A percentile compares a stretch with the other conserved stretches of the same genome.
Conservation (phyloP, 257 asterid genomes). For the Primulina eburnea region DNA sequence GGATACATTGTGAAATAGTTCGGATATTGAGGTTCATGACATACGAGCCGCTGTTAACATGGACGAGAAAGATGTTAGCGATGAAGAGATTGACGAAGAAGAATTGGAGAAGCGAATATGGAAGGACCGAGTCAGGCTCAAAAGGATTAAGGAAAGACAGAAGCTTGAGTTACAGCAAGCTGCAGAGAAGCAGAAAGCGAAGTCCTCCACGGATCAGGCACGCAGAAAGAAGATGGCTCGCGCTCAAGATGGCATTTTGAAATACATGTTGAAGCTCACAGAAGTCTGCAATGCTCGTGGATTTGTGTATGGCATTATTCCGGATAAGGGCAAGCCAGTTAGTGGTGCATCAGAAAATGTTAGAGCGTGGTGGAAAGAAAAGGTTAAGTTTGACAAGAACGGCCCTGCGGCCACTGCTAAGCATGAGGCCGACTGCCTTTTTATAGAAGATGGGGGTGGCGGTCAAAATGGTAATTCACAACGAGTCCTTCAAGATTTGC, state of each 20-base stretch:
- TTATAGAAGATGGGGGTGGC: slow-evolving; percentile 25
- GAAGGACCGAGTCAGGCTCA: slow-evolving; percentile 47
- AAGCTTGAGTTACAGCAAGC: slow-evolving; percentile 35
- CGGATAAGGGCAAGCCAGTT: slow-evolving; percentile 53
- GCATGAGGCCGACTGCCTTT: slow-evolving; percentile 38
- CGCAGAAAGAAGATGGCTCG: slow-evolving; percentile 50
- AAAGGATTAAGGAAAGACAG: slow-evolving; percentile 40
- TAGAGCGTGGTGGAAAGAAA: slow-evolving; percentile 62
- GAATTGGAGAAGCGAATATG: slow-evolving; percentile 50
- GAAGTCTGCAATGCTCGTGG: slow-evolving; percentile 54
- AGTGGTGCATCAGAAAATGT: slow-evolving; percentile 55
- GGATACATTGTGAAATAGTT: slow-evolving; percentile 26
- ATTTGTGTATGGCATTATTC: slow-evolving; percentile 45
- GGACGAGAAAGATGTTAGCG: slow-evolving; percentile 44
- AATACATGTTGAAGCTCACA: slow-evolving; percentile 53
- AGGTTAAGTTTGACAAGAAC: slow-evolving; percentile 53
- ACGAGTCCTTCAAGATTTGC: slow-evolving; percentile 44
- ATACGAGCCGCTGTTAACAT: slow-evolving; percentile 29
- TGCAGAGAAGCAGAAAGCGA: slow-evolving; percentile 35
- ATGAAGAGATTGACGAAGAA: slow-evolving; percentile 47
- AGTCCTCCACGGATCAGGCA: slow-evolving; percentile 38
- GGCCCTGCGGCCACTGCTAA: slow-evolving; percentile 52
- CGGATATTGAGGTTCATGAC: slow-evolving; percentile 40
- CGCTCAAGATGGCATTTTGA: slow-evolving; percentile 50
- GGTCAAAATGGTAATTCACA: slow-evolving; percentile 31